Percentiles rank a stretch among this genome's conserved stretches.
Conservation (phyloP, 305 asterid species). For the Fraxinus xanthoxyloides region DNA sequence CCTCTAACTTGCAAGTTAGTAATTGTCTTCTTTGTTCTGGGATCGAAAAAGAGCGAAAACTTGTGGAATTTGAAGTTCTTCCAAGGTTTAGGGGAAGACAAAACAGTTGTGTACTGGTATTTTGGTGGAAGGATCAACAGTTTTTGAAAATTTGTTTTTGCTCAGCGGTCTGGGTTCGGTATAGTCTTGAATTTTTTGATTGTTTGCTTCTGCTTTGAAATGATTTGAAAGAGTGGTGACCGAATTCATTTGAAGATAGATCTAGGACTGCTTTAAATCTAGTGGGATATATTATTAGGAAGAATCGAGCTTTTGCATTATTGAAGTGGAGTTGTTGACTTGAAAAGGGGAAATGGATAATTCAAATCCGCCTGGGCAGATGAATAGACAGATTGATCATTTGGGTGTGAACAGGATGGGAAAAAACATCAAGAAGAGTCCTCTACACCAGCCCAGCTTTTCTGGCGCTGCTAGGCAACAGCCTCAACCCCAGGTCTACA, state of each 20-base stretch:
- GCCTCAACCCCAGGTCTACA: constrained; percentile 88
- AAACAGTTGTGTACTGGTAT: constrained; percentile 15
- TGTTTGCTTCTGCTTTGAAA: not conserved
- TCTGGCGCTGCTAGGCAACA: constrained; percentile 60
- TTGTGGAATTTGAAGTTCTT: constrained; percentile 19
- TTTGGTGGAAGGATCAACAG: constrained; percentile 23
- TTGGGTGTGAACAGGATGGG: constrained; percentile 85
- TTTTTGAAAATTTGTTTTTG: not conserved
- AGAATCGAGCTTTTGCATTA: not conserved
- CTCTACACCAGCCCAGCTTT: constrained; percentile 76
- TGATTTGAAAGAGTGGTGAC: constrained; percentile 13
- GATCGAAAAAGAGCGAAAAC: not conserved
- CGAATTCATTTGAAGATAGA: not conserved
- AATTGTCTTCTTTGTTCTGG: not conserved
- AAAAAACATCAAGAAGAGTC: constrained; percentile 79
- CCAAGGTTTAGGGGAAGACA: not conserved
- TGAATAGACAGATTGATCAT: constrained; percentile 53
- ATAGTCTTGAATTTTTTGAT: not conserved
- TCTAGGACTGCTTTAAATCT: not conserved
- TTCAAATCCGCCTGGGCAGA: constrained; percentile 45
- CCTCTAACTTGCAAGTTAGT: not conserved
- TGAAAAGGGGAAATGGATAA: constrained; percentile 50
- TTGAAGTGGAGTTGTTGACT: not conserved
- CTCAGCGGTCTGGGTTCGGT: not conserved
- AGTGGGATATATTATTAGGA: constrained; percentile 13